phyloP scores from a whole-genome alignment of 78 protist species.

The Reticulomyxa filosa region DNA sequence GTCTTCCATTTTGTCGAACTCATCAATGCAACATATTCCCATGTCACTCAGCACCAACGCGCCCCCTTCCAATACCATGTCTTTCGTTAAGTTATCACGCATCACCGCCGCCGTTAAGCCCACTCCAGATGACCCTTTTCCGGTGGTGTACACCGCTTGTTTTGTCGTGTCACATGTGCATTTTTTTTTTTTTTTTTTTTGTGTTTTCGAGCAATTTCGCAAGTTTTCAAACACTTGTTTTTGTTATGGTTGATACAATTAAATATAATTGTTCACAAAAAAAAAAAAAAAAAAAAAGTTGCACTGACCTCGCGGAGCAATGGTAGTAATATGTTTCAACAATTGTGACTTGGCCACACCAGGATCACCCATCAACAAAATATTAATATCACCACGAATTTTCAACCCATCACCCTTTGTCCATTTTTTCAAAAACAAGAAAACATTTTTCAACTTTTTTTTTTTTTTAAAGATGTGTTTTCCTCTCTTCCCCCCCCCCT shows the following conservation, averaged over 20 bases:
- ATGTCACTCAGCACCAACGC: conserved; percentile 93
- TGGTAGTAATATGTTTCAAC: conserved; percentile 37
- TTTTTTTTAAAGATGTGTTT: no score
- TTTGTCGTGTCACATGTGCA: conserved; percentile 23
- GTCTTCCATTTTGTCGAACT: conserved; percentile 56
- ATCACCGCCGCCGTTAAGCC: conserved; percentile 97
- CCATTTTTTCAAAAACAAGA: no score
- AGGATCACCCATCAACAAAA: conserved; percentile 97
- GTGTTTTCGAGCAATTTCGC: no score
- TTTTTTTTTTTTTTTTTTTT: no score
- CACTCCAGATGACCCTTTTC: conserved; percentile 91
- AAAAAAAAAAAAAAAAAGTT: no score
- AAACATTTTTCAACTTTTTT: no score
- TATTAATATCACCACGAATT: conserved; percentile 89
- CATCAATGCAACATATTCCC: conserved; percentile 98
- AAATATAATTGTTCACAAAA: no score
- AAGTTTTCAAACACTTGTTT: no score
- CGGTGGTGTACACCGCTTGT: conserved; percentile 75
- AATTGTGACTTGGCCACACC: conserved; percentile 99
- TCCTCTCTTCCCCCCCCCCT: no score
- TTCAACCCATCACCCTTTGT: conserved; percentile 77
- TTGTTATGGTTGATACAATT: conserved; percentile 25
- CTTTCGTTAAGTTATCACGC: conserved; percentile 61
- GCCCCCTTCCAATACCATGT: conserved; percentile 77
- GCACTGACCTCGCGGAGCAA: conserved; percentile 52